These are phyloP conservation scores for Nakaseomyces kungkrabaensis DNA, from an alignment of 1,139 yeast species.

Conservation along the genomic window DNA sequence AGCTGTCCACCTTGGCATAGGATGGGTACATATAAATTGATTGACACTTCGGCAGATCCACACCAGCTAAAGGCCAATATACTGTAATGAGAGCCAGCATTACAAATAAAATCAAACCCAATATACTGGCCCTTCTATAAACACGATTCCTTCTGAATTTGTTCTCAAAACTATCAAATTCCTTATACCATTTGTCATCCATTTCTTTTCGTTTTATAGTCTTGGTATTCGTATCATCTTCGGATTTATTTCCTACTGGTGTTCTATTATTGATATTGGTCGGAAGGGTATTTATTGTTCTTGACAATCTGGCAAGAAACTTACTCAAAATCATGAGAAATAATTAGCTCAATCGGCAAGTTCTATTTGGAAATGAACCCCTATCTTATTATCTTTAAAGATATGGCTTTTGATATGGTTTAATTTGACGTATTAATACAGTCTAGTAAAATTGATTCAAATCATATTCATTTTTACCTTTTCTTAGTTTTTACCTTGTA, in stretches of 20 bases:
- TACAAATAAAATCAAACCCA: conserved; percentile 13
- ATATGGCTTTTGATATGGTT: too few species aligned
- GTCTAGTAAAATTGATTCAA: too few species aligned
- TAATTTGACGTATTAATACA: too few species aligned
- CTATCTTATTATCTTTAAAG: too few species aligned
- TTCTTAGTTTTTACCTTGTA: too few species aligned
- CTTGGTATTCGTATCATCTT: background rate
- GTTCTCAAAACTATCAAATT: background rate
- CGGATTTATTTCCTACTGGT: background rate
- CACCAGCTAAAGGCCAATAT: conserved; percentile 23
- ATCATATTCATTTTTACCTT: too few species aligned
- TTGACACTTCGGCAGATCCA: conserved; percentile 44
- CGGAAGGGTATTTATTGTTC: background rate
- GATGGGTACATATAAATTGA: conserved; percentile 68
- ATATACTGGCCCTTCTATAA: conserved; percentile 2
- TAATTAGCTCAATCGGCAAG: too few species aligned
- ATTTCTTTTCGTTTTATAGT: background rate
- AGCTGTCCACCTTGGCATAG: conserved; percentile 60
- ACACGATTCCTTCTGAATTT: background rate
- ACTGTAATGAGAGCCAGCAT: conserved; percentile 6
- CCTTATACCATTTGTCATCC: conserved; percentile 5
- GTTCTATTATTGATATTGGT: background rate
- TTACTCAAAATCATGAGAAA: conserved; percentile 8
- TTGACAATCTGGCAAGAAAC: conserved; percentile 4
- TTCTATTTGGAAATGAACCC: too few species aligned